Evolutionary conservation across 805 yeast species (phyloP), one percentile per base, ranked within the genome.

Genomic region (Ogataea paraovalis): DNA sequence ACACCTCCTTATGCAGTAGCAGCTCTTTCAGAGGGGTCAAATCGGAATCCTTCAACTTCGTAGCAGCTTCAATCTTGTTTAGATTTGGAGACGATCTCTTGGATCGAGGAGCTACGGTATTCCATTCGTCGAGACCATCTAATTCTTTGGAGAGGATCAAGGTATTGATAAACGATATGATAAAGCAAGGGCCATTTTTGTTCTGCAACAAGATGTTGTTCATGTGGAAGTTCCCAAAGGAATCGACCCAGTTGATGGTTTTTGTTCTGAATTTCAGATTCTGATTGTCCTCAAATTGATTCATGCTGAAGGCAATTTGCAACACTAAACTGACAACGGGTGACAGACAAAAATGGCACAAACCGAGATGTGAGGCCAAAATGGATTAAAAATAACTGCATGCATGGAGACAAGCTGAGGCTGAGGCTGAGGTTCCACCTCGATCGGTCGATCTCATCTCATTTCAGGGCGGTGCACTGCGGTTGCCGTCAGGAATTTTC

Each of bases 111-210:
- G 45, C 30, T 23, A 59, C 62, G 3, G 55, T 51, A 34, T 54
- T 54, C 61, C 60, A 56, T 10, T 56, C 57, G 6, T 51, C 54
- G 6, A 43, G 27, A 27, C 46, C 50, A 6, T 47, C 44, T 20
- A 59, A 47, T 47, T 75, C 80, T 42, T 63, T 56, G 3, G 80
- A 68, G 18, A 90, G 64, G 6, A 88, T 61, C 14, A 91, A 62
- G 0, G 88, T 77, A 61, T 91, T 91, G 42, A 80, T 74, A 37
- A 91, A 67, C 0, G 96, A 91, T 13, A 91, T 75, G 34, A 91
- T 65, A 2, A 96, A 95, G 61, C 96, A 90, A 0, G 97, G 96
- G 0, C 97, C 97, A 59, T 89, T 88, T 42, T 68, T 72, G 52
- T 87, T 87, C 68, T 90, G 97, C 19, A 88, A 65, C 3, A 91